A percentile compares a stretch with the other conserved stretches of the same genome.
Conservation (phyloP, 139 green algal species). For the Tetraselmis striata region DNA sequence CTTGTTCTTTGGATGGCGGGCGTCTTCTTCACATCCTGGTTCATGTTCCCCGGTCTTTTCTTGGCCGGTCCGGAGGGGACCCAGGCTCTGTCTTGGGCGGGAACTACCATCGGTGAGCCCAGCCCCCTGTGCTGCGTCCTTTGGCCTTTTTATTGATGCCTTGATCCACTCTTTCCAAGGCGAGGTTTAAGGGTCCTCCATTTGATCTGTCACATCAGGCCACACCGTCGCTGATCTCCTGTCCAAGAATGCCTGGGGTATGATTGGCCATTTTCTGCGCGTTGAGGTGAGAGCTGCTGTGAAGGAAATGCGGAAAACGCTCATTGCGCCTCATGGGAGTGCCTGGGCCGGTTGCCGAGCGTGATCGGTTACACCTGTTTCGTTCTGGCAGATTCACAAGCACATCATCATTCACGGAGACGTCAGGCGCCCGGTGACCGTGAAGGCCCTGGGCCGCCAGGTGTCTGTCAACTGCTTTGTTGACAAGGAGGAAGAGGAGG, state of each 20-base stretch:
- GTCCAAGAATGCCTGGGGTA: slow-evolving; percentile 9
- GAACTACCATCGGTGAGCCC: not conserved
- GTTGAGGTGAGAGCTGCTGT: slow-evolving; percentile 36
- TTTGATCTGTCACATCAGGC: too few species aligned
- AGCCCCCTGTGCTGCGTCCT: not conserved
- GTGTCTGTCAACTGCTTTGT: not conserved
- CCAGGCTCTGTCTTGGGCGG: not conserved
- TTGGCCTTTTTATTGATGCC: not conserved
- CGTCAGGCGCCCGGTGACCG: not conserved
- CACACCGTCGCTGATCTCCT: not conserved
- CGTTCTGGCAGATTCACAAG: not conserved
- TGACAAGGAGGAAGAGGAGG: not conserved
- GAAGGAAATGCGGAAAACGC: too few species aligned
- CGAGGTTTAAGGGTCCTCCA: too few species aligned
- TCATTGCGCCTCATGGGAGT: too few species aligned
- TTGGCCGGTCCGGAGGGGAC: not conserved
- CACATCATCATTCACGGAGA: not conserved
- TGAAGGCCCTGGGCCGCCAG: not conserved
- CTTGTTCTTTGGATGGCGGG: not conserved
- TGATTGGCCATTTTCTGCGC: slow-evolving; percentile 40
- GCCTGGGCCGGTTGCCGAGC: too few species aligned
- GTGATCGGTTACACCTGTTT: not conserved
- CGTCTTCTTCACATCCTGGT: slow-evolving; percentile 4
- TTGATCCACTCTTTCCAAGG: too few species aligned
- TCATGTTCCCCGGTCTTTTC: slow-evolving; percentile 2